Base-by-base conservation (phyloP, 495 filamentous ascomycete species). In the Lophium mytilinum region DNA sequence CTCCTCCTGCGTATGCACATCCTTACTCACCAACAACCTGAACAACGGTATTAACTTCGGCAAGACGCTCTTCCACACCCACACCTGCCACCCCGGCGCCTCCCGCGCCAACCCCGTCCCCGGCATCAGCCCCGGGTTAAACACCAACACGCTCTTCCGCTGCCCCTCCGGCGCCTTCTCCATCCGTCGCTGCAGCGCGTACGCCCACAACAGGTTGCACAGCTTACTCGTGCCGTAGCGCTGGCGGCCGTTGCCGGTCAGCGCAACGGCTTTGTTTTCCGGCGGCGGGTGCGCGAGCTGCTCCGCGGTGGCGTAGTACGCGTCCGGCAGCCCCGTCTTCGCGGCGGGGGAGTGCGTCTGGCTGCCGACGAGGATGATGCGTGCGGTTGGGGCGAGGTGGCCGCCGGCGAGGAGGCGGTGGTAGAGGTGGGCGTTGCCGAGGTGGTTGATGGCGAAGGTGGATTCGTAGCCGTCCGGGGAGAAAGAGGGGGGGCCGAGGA, bases 61-160 rank as follows among this genome's bases (percentile, higher is more conserved):
- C 37, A 76, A n/a, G 1, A 78, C 58, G 7, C 55, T 36, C 1
- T 34, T 21, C 10, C 7, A 18, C 1, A 50, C 1, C 34, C 11
- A 60, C 11, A 34, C 14, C 21, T 42, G 46, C n/a, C 70, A 70
- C 74, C 4, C 70, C 9, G 19, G 68, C 69, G 50, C 46, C 35
- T 72, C 64, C 12, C 76, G 62, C 3, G 58, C 67, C 8, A 78
- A 62, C 4, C 72, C 72, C 4, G 75, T 75, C 0, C 75, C 75
- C 11, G 75, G 73, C 75, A 77, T 74, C 9, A 76, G 64, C 2
- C 75, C 75, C 1, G 76, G 76, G 58, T 79, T 71, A 41, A 75
- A 71, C 0, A 70, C 62, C 9, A 54, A 63, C 0, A 75, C 73
- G 0, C 71, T 71, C 59, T 72, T 72, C 1, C 65, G 58, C 8